phyloP scores from a whole-genome alignment of 2,329 filamentous ascomycete species.

The Chrysoporthe deuterocubensis region DNA sequence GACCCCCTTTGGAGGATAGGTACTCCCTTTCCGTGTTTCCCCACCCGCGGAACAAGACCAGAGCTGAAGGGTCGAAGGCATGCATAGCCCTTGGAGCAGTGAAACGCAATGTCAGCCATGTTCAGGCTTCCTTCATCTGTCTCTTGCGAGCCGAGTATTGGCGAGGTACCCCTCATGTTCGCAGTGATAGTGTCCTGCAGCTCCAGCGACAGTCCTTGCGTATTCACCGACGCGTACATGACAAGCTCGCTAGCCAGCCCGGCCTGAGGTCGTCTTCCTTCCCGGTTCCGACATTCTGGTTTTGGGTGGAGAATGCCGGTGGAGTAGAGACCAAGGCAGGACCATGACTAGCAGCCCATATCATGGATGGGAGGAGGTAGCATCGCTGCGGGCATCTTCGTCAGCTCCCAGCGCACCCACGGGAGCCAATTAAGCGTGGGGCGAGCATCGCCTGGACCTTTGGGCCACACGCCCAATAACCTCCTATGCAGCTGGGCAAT shows the following conservation, averaged over 20 bases:
- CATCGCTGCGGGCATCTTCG: neutral
- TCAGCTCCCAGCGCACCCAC: conserved; percentile 8
- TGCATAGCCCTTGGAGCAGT: conserved; percentile 22
- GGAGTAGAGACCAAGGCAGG: conserved; percentile 7
- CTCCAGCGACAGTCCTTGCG: neutral
- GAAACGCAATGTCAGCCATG: conserved; percentile 23
- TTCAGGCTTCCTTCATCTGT: conserved; percentile 3
- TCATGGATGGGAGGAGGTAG: neutral
- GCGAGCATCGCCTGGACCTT: neutral
- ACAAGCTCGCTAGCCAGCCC: no score
- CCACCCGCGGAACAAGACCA: neutral
- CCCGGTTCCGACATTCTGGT: conserved; percentile 7
- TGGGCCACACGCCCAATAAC: neutral
- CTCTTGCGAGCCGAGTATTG: neutral
- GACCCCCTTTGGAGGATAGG: conserved; percentile 25
- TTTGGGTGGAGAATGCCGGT: neutral
- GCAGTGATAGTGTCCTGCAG: neutral
- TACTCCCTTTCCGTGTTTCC: neutral
- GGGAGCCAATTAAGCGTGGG: conserved; percentile 23
- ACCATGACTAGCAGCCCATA: conserved; percentile 5
- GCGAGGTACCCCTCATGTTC: conserved; percentile 5
- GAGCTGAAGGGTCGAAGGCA: conserved; percentile 20
- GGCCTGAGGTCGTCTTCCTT: no score
- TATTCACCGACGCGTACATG: no score
- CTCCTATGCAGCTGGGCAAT: neutral